A percentile compares a stretch with the other conserved stretches of the same genome.
phyloP scores from a whole-genome alignment of 2,329 filamentous ascomycete species.

The Penicillium janthinellum region DNA sequence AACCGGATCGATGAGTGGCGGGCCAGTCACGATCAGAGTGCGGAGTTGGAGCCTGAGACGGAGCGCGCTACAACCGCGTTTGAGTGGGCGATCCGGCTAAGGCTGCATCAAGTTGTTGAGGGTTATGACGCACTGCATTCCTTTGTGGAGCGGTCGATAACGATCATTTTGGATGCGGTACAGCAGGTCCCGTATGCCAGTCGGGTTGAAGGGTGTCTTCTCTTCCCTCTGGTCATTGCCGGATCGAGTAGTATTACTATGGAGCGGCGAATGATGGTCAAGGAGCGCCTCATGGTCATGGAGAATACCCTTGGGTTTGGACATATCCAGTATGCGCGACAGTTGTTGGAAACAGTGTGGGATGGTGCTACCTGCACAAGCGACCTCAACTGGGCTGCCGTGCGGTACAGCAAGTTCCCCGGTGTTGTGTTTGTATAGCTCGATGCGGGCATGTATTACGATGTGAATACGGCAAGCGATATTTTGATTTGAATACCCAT shows the following conservation, averaged over 20 bases:
- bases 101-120: conserved; percentile 48
- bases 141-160: conserved; percentile 37
- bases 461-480: background rate
- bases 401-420: conserved; percentile 31
- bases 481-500: background rate
- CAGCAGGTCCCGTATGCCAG: conserved; percentile 48
- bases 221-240: conserved; percentile 49
- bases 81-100: conserved; percentile 46
- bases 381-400: conserved; percentile 34
- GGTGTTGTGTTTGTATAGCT: conserved; percentile 30
- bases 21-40: conserved; percentile 30
- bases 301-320: conserved; percentile 49
- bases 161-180: conserved; percentile 40
- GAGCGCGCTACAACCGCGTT: conserved; percentile 43
- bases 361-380: conserved; percentile 10
- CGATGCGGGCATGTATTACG: background rate
- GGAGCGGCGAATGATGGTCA: conserved; percentile 42
- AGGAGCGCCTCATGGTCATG: conserved; percentile 48
- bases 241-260: conserved; percentile 43
- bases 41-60: conserved; percentile 24
- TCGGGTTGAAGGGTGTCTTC: conserved; percentile 44
- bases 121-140: conserved; percentile 43
- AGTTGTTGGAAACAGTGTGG: conserved; percentile 48
- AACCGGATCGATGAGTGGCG: conserved; percentile 45
- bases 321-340: conserved; percentile 46